Evolutionary conservation across 2,329 filamentous ascomycete genomes (phyloP), one percentile per base, ranked within the genome.

Genomic region (Claviceps paspali): DNA sequence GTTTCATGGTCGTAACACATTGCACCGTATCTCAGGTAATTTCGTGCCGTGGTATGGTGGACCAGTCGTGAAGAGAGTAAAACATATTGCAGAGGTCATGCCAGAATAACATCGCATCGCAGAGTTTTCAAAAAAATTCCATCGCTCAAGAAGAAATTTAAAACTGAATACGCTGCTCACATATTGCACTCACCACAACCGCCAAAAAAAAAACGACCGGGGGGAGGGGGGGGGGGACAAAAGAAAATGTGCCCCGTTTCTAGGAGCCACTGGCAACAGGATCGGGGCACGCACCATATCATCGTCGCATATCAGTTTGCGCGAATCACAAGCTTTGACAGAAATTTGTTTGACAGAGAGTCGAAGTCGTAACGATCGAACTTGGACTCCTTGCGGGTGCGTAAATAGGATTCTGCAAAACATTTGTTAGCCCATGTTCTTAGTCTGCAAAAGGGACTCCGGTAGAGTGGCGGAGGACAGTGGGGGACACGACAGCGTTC

Each of bases 311-410:
- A n/a, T 35, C 40, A 93, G 65, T 92, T 93, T 52, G 88, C 83
- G 50, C 88, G 85, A 59, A 95, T 94, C 57, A 95, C 87, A 53
- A 96, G 75, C 64, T 92, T 92, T 27, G 87, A 92, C 49, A 95
- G 65, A 67, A 96, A 95, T 68, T 95, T 96, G 69, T 94, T 95
- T 37, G 87, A 93, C 55, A 96, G 63, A 43, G 79, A 91, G 65
- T 96, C 88, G 55, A 95, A 96, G 65, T 96, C 84, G 50, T 80
- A 75, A 49, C 83, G 78, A 64, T 94, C 82, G 59, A 94, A 96
- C 60, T 80, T 84, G 52, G 81, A 76, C 41, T 79, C 77, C 48
- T 75, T 72, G 49, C 88, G 82, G 43, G 76, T 76, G 52, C 84
- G 79, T 43, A 96, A 73, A 61, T 95, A 96, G 38, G 74, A 67